phyloP scores from a whole-genome alignment of 768 basidiomycete species.

The Porphyrellus cyaneotinctus region DNA sequence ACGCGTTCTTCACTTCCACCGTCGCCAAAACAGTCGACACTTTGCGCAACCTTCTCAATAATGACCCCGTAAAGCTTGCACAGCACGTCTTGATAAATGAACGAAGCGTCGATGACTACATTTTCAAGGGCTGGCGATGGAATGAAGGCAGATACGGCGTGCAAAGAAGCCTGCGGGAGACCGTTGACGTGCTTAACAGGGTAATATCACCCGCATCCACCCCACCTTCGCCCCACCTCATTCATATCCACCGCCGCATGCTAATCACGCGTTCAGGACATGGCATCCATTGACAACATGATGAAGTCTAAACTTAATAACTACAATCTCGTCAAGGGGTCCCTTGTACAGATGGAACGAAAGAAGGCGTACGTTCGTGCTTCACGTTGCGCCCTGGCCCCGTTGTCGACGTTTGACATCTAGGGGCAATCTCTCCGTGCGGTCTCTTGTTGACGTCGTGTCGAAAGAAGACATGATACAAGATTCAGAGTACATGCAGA shows the following conservation, averaged over 20 bases:
- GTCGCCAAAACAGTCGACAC: constrained; percentile 95
- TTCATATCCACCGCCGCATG: constrained; percentile 22
- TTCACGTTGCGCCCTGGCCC: not conserved
- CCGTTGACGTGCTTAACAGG: constrained; percentile 82
- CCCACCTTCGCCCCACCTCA: constrained; percentile 10
- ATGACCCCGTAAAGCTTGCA: constrained; percentile 70
- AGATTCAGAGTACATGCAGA: constrained; percentile 93
- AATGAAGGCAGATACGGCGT: constrained; percentile 87
- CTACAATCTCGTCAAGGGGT: constrained; percentile 93
- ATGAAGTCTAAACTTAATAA: constrained; percentile 89
- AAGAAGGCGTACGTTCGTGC: constrained; percentile 73
- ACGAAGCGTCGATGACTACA: constrained; percentile 69
- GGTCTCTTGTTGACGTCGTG: constrained; percentile 82
- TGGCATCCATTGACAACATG: constrained; percentile 88
- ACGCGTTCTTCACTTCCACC: constrained; percentile 77
- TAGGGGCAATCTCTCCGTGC: constrained; percentile 93
- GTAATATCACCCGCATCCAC: constrained; percentile 38
- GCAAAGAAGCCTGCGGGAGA: constrained; percentile 76
- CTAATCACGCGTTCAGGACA: constrained; percentile 54
- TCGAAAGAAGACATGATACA: constrained; percentile 75
- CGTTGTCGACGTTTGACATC: constrained; percentile 3
- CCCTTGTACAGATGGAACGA: constrained; percentile 85
- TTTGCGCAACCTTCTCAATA: constrained; percentile 83
- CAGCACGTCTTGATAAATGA: constrained; percentile 83
- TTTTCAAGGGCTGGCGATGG: constrained; percentile 87